Conservation (phyloP, 257 asterid species). For the Capsicum baccatum region DNA sequence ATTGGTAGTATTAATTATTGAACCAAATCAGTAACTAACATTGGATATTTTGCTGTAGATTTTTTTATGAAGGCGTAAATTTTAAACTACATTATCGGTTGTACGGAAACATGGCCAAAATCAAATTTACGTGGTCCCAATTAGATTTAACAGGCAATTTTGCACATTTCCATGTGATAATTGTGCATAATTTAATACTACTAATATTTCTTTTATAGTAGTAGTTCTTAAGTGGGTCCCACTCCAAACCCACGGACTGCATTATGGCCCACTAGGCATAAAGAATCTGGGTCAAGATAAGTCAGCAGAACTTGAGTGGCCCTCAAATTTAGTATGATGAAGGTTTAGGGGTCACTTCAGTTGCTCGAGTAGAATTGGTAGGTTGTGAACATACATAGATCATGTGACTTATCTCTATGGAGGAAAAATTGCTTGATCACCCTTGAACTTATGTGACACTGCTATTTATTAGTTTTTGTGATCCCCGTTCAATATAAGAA, state of each 20-base stretch:
- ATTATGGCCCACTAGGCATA: neutral
- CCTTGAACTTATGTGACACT: no score
- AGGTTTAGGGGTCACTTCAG: neutral
- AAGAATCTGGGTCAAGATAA: neutral
- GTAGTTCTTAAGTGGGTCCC: neutral
- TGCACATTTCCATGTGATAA: constrained; percentile 15
- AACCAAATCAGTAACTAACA: no score
- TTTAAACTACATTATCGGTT: neutral
- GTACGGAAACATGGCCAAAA: neutral
- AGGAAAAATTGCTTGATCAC: no score
- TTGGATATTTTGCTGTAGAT: neutral
- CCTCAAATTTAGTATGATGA: neutral
- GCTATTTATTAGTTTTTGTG: no score
- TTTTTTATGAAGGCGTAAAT: no score
- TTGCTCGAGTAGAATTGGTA: no score
- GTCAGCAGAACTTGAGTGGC: neutral
- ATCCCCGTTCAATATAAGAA: no score
- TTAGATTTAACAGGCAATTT: neutral
- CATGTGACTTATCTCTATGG: no score
- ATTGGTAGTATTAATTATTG: neutral
- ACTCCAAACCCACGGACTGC: neutral
- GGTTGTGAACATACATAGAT: no score
- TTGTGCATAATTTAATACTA: neutral
- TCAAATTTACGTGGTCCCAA: neutral
- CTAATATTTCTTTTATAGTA: no score